These are phyloP conservation scores for Odontarrhena argentea DNA, from an alignment of 345 rosid species.

Conservation along the genomic window DNA sequence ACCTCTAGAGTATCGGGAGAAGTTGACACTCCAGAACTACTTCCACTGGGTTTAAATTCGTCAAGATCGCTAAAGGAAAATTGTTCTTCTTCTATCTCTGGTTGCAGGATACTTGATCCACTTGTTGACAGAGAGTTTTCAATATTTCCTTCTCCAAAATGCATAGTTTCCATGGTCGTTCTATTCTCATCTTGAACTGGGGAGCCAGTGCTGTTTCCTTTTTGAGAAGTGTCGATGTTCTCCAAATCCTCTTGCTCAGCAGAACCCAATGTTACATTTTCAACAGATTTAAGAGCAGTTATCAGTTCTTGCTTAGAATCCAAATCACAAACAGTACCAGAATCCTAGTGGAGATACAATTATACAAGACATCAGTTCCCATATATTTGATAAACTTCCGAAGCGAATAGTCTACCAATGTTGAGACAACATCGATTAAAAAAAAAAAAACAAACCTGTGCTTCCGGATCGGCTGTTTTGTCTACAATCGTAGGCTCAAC, in stretches of 20 bases:
- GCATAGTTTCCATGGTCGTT: slow-evolving; percentile 30
- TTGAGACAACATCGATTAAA: background rate
- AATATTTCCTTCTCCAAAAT: slow-evolving; percentile 30
- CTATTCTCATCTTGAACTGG: slow-evolving; percentile 38
- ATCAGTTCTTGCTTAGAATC: slow-evolving; percentile 30
- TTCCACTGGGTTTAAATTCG: slow-evolving; percentile 42
- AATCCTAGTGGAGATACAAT: slow-evolving; percentile 36
- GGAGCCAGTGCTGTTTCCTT: slow-evolving; percentile 34
- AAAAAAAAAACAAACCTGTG: slow-evolving; percentile 25
- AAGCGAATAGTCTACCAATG: background rate
- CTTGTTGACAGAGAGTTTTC: slow-evolving; percentile 34
- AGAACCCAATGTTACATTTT: slow-evolving; percentile 2
- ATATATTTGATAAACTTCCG: slow-evolving; percentile 3
- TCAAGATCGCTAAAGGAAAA: slow-evolving; percentile 70
- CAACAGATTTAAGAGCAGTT: slow-evolving; percentile 37
- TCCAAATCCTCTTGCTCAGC: slow-evolving; percentile 33
- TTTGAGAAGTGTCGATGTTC: slow-evolving; percentile 36
- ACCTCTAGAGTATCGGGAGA: slow-evolving; percentile 37
- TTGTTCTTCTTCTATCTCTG: slow-evolving; percentile 70
- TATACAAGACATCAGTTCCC: slow-evolving; percentile 23
- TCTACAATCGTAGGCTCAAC: slow-evolving; percentile 29
- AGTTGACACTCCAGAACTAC: slow-evolving; percentile 33
- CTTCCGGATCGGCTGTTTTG: slow-evolving; percentile 1
- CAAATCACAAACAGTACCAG: slow-evolving; percentile 21
- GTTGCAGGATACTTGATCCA: slow-evolving; percentile 36